Evolutionary conservation across 225 moss, liverwort and hornwort genomes (phyloP), one percentile per base, ranked within the genome.

Genomic region (Anthoceros angustus): DNA sequence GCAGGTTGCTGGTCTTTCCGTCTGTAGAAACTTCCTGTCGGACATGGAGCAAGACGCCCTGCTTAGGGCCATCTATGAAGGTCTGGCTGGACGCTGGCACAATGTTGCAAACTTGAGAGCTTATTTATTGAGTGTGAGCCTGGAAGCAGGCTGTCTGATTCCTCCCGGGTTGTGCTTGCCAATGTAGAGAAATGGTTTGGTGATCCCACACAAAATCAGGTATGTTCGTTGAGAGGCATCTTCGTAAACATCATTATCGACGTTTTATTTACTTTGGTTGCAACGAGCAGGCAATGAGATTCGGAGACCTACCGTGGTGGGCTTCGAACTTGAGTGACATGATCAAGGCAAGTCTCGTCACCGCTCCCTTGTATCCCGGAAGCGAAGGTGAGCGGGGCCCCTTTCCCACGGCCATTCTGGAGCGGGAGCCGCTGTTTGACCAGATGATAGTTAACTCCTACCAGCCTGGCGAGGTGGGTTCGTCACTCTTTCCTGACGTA

Each of bases 361-460:
- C 63, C 16, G 49, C 24, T 64, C 63, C 43, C 39, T 42, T 40
- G 48, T 16, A 24, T 45, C 61, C 15, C 9, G 25, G 39, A 32
- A 4, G 7, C 26, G 21, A 55, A 41, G 24, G 18, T 38, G 12
- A 39, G 38, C 16, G 38, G 41, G 20, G 46, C 66, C 39, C 40
- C 25, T 5, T 85, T 72, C 71, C 79, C 9, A 63, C 61, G 5
- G 41, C 63, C 6, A 66, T 84, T 67, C 70, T 86, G 21, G 70
- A 63, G 10, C 73, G 93, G 71, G 65, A 70, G 61, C 93, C 93
- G 16, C 45, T 93, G 46, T 90, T 87, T 69, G 84, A 93, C 77
- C 93, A 93, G 72, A 93, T 93, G 93, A 93, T 90, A 41, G 74
- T 84, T 68, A 93, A 93, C 62, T 80, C 69, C 7, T 93, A 93